A percentile compares a stretch with the other conserved stretches of the same genome.
phyloP scores from a whole-genome alignment of 2,329 filamentous ascomycete genomes.

The Aaosphaeria arxii region DNA sequence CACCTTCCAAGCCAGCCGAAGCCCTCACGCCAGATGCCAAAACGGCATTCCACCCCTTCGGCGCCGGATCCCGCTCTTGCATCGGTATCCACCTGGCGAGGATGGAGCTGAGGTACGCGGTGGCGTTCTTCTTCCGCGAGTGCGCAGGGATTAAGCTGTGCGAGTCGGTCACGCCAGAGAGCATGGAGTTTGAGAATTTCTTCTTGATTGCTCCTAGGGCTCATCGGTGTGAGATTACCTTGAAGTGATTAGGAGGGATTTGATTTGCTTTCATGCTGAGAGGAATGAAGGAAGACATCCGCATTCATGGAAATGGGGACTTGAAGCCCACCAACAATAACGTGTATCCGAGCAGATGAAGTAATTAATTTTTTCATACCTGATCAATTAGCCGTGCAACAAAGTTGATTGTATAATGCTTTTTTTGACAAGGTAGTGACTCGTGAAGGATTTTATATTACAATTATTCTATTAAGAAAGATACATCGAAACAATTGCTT shows the following conservation, averaged over 20 bases:
- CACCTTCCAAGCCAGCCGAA: constrained; percentile 18
- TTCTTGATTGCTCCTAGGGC: constrained; percentile 45
- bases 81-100: constrained; percentile 66
- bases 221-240: constrained; percentile 40
- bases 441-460: no score
- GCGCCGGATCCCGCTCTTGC: constrained; percentile 66
- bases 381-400: no score
- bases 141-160: constrained; percentile 34
- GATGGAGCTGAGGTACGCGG: constrained; percentile 54
- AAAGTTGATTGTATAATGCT: no score
- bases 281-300: no score
- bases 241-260: constrained; percentile 3
- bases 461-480: no score
- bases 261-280: no score
- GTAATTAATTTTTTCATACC: no score
- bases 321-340: no score
- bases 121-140: constrained; percentile 52
- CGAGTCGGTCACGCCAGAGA: constrained; percentile 29
- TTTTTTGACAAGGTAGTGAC: no score
- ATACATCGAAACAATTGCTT: no score
- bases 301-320: no score
- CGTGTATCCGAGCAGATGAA: no score
- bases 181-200: constrained; percentile 44
- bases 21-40: constrained; percentile 34
- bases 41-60: constrained; percentile 65